Evolutionary conservation across 352 stramenopile species (phyloP).

Genomic region (Phytophthora nicotianae): DNA sequence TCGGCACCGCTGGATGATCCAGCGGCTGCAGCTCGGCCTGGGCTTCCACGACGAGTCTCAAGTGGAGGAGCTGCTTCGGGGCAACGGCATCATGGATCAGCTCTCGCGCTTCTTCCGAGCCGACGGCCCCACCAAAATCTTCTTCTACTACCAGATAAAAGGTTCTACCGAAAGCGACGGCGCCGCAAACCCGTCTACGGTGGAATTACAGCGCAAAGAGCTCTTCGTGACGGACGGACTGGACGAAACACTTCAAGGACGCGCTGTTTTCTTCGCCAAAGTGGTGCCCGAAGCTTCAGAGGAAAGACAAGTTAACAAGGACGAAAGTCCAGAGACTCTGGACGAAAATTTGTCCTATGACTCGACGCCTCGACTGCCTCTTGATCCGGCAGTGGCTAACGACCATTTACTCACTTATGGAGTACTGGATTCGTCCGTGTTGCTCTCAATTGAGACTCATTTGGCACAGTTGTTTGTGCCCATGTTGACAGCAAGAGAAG

Average conservation of each 20-base stretch:
- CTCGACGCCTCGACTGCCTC: conserved; percentile 19
- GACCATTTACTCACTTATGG: conserved; percentile 76
- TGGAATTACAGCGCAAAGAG: conserved; percentile 40
- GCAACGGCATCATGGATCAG: conserved; percentile 81
- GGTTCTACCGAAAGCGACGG: not conserved
- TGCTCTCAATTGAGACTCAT: conserved; percentile 74
- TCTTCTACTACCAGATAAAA: conserved; percentile 80
- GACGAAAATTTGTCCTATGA: conserved; percentile 25
- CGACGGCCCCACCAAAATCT: conserved; percentile 72
- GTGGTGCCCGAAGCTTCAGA: conserved; percentile 32
- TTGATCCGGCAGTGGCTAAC: conserved; percentile 71
- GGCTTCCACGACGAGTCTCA: conserved; percentile 76
- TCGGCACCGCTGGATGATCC: conserved; percentile 85
- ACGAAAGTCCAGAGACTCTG: conserved; percentile 30
- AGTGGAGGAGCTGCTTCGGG: conserved; percentile 81
- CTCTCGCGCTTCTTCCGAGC: conserved; percentile 74
- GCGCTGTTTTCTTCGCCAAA: conserved; percentile 83
- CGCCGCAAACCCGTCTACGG: conserved; percentile 8
- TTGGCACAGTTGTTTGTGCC: conserved; percentile 78
- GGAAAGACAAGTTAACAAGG: not conserved
- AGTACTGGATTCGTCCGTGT: conserved; percentile 69
- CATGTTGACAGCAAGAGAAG: conserved; percentile 41
- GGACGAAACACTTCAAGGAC: conserved; percentile 63
- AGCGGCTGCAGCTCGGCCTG: conserved; percentile 77
- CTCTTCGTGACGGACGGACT: conserved; percentile 88